phyloP scores from a whole-genome alignment of 192 early-diverging fungal species.

The Backusella liffmaniae region DNA sequence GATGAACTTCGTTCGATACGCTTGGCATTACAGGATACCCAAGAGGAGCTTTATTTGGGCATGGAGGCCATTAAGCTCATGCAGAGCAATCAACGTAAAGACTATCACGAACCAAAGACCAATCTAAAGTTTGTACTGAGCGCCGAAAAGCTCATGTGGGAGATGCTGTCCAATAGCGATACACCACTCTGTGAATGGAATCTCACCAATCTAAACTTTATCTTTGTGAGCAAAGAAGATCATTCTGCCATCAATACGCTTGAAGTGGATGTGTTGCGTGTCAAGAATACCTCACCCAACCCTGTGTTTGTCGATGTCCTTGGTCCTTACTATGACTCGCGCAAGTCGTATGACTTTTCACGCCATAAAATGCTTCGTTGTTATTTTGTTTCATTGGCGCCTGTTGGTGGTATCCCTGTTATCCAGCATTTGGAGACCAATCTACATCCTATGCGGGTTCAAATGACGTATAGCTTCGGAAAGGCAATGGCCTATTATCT shows the following conservation, averaged over 20 bases:
- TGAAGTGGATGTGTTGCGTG: constrained; percentile 70
- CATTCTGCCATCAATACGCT: constrained; percentile 71
- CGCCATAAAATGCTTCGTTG: constrained; percentile 89
- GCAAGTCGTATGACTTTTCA: constrained; percentile 63
- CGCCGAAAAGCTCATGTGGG: constrained; percentile 67
- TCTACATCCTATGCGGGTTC: constrained; percentile 76
- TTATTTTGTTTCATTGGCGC: constrained; percentile 74
- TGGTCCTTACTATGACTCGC: constrained; percentile 56
- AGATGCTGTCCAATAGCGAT: constrained; percentile 66
- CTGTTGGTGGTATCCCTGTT: constrained; percentile 89
- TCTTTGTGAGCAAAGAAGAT: constrained; percentile 79
- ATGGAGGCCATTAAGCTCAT: constrained; percentile 65
- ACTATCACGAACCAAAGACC: constrained; percentile 55
- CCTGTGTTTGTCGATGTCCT: constrained; percentile 62
- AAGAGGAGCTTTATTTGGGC: constrained; percentile 70
- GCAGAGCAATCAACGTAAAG: constrained; percentile 55
- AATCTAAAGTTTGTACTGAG: constrained; percentile 54
- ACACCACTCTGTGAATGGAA: constrained; percentile 72
- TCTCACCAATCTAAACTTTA: constrained; percentile 61
- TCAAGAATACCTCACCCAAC: constrained; percentile 62
- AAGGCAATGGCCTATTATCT: constrained; percentile 78
- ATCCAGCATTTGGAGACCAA: constrained; percentile 91
- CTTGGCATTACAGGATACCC: constrained; percentile 21
- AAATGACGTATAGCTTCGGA: constrained; percentile 85
- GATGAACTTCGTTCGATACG: constrained; percentile 29